Evolutionary conservation across 108 stramenopile species (phyloP), one percentile per base, ranked within the genome.

Genomic region (Discostella pseudostelligera): DNA sequence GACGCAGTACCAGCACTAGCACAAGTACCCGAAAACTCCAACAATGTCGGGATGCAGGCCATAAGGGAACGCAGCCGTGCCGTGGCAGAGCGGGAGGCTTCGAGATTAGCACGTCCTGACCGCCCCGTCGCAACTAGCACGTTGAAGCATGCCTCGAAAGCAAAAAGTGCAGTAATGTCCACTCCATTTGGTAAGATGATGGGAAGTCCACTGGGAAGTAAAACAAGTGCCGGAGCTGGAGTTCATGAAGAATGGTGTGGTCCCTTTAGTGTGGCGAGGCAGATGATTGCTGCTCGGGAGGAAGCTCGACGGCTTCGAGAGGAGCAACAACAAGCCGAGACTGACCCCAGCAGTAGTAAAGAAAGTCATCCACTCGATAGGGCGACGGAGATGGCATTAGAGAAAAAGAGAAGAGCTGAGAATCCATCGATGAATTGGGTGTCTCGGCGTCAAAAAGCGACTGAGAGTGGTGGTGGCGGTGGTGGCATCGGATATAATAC

Each of bases 11-110:
- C 42, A n/a, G 9, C 12, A 43, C 32, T 32, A 32, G 5, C 32
- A 3, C 32, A 3, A 5, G 32, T 32, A 32, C 42, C 42, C n/a
- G 42, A 4, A 4, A 12, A 60, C 97, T 97, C 69, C 97, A 96
- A 70, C 90, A 96, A 78, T 82, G 88, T 12, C 95, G 97, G 68
- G 94, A 95, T 59, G 45, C 59, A 56, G 51, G 49, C 29, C 26
- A 67, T 87, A 13, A 78, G 90, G 20, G 78, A 83, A 20, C 84
- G 90, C 6, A 88, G 84, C 56, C 86, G 90, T 13, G 85, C 87
- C 14, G 85, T 92, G 14, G 91, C 91, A 6, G 87, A 92, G 67
- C 79, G 91, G 43, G 91, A 89, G 60, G 91, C 91, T 1, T 76
- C 86, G 35, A 79, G 88, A 37, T 55, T 86, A 48, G 84, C 87